These are phyloP conservation scores for Neoscytalidium dimidiatum DNA, from an alignment of 2,329 filamentous ascomycete genomes.

Conservation along the genomic window DNA sequence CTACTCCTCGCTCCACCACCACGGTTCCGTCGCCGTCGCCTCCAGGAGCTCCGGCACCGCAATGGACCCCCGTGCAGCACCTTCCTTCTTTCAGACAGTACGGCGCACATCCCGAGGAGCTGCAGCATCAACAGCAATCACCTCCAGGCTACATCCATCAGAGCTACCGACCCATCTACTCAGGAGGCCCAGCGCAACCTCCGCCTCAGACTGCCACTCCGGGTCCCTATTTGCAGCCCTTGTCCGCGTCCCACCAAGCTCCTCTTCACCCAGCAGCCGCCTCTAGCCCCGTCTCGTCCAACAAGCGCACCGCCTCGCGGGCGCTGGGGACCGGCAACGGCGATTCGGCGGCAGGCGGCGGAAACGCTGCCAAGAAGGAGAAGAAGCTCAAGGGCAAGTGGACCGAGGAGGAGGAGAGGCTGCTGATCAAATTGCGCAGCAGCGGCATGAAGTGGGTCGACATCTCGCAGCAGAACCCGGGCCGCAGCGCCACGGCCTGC, in stretches of 20 bases:
- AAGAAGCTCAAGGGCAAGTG: constrained; percentile 74
- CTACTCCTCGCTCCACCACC: constrained; percentile 18
- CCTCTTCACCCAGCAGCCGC: constrained; percentile 48
- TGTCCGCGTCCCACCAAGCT: background rate
- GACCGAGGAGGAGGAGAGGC: constrained; percentile 88
- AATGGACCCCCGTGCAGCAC: constrained; percentile 6
- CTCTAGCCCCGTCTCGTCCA: constrained; percentile 23
- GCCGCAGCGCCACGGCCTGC: constrained; percentile 91
- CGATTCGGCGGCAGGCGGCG: constrained; percentile 22
- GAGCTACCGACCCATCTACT: constrained; percentile 38
- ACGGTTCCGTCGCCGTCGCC: constrained; percentile 11
- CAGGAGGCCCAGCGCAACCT: constrained; percentile 23
- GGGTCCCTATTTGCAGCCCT: constrained; percentile 23
- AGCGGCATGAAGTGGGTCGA: constrained; percentile 99
- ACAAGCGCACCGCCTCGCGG: constrained; percentile 40
- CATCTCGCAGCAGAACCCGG: constrained; percentile 87
- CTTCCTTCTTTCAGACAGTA: background rate
- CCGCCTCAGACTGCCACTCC: constrained; percentile 20
- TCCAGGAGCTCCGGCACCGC: background rate
- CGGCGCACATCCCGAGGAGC: constrained; percentile 32
- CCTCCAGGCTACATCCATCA: constrained; percentile 27
- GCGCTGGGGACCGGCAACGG: constrained; percentile 35
- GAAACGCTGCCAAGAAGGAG: constrained; percentile 36
- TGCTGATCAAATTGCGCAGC: constrained; percentile 88
- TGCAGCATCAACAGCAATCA: constrained; percentile 32